A percentile compares a stretch with the other conserved stretches of the same genome.
Conservation (phyloP, 2,329 filamentous ascomycete genomes). For the Claviceps capensis region DNA sequence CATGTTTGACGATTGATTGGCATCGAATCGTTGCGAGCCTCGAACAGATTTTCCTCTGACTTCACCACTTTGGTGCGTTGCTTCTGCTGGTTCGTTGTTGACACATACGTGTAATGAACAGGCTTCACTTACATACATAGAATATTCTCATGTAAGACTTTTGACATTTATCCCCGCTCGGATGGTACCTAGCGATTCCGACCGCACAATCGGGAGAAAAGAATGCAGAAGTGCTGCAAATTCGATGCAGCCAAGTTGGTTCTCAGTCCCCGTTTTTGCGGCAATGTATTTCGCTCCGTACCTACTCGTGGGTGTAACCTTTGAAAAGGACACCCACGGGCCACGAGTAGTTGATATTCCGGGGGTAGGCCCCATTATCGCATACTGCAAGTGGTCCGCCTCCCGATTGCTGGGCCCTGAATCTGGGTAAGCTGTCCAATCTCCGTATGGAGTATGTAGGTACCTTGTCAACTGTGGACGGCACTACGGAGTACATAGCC, state of each 20-base stretch:
- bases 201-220: not conserved
- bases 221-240: not conserved
- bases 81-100: too few relatives aligned
- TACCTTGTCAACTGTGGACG: too few relatives aligned
- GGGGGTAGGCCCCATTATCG: slow-evolving; percentile 10
- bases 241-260: slow-evolving; percentile 1
- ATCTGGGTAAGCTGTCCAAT: not conserved
- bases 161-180: not conserved
- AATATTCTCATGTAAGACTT: too few relatives aligned
- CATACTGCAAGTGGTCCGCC: not conserved
- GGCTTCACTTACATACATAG: not conserved
- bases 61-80: too few relatives aligned
- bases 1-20: too few relatives aligned
- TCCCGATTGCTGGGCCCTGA: not conserved
- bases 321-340: too few relatives aligned
- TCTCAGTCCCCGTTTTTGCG: slow-evolving; percentile 5
- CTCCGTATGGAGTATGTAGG: too few relatives aligned
- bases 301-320: too few relatives aligned
- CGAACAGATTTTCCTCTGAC: too few relatives aligned
- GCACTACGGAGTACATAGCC: too few relatives aligned
- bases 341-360: slow-evolving; percentile 10
- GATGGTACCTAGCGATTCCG: not conserved
- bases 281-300: slow-evolving; percentile 19
- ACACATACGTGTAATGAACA: not conserved
- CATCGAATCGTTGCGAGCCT: too few relatives aligned